phyloP scores from a whole-genome alignment of 2,329 filamentous ascomycete species.

The Lanzia echinophila region DNA sequence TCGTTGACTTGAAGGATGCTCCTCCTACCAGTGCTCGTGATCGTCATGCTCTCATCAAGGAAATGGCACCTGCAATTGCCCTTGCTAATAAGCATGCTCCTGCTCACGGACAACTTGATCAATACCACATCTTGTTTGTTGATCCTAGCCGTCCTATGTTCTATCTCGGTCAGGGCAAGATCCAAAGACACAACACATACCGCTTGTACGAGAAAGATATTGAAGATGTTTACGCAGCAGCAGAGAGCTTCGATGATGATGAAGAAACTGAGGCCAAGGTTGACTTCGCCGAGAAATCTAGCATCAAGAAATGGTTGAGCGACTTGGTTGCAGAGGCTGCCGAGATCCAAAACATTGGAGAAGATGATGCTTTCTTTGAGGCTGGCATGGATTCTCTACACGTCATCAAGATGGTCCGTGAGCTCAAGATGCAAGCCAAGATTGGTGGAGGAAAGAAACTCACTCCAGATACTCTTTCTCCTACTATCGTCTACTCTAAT shows the following conservation, averaged over 20 bases:
- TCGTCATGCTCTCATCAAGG: conserved; percentile 14
- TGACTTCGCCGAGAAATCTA: conserved; percentile 7
- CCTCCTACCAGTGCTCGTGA: conserved; percentile 3
- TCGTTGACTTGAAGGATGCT: conserved; percentile 12
- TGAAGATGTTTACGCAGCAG: conserved; percentile 28
- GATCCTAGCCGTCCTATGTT: conserved; percentile 29
- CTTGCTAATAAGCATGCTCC: conserved; percentile 28
- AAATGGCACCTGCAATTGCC: conserved; percentile 29
- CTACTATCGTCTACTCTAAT: conserved; percentile 9
- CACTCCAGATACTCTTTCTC: conserved; percentile 6
- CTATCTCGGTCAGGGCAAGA: conserved; percentile 33
- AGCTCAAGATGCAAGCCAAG: conserved; percentile 11
- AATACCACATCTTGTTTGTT: conserved; percentile 29
- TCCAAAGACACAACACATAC: conserved; percentile 30
- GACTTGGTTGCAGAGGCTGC: conserved; percentile 7
- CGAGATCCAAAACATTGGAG: conserved; percentile 5
- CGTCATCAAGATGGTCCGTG: conserved; percentile 11
- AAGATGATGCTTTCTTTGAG: conserved; percentile 12
- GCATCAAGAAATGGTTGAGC: conserved; percentile 10
- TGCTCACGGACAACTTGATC: conserved; percentile 27
- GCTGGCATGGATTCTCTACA: conserved; percentile 16
- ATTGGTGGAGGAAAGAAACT: conserved; percentile 6
- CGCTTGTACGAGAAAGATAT: conserved; percentile 29
- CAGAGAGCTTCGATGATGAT: conserved; percentile 15
- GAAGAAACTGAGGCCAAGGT: conserved; percentile 3